Evolutionary conservation across 2,329 filamentous ascomycete species (phyloP), one percentile per base, ranked within the genome.

Genomic region (Microcyclospora tardicrescens): DNA sequence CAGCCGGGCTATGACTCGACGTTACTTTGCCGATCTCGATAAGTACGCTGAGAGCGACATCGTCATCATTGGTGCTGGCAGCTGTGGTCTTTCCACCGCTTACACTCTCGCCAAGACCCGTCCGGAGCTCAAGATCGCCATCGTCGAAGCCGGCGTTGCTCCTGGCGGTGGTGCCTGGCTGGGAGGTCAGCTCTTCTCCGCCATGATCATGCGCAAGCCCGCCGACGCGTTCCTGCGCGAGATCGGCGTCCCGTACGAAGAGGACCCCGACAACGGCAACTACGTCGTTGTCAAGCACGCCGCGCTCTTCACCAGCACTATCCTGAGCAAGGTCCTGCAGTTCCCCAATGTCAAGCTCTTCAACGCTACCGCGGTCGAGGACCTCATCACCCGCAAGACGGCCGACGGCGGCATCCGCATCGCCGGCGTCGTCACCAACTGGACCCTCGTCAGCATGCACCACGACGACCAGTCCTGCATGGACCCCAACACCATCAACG

Each of bases 401-500:
- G 58, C 62, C 32, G 41, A 52, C 16, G 65, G 68, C 14, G 65
- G 67, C 9, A 64, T 93, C 33, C 77, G 82, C 46, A 79, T 94
- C 48, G 82, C 84, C 8, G 86, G 86, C 53, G 86, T 94, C 1
- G 87, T 95, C 39, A 93, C 84, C 55, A 95, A 95, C 73, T 95
- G 86, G 86, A 94, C 86, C 1, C 73, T 94, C 16, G 86, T 94
- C 35, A 76, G 79, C 33, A 82, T 60, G 57, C 57, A 60, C 45
- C 57, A 60, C 46, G 56, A 57, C 36, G 53, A 54, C 39, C 84
- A 93, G 67, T 82, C 76, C 44, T 37, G 36, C 79, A 93, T 94
- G 86, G 87, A 94, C 61, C 86, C 86, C 50, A 93, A 91, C 75
- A 94, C 86, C 54, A 93, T 94, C 73, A 94, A 93, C 58, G 84